Evolutionary conservation across 352 stramenopile species (phyloP).

Genomic region (Phytophthora ramorum): DNA sequence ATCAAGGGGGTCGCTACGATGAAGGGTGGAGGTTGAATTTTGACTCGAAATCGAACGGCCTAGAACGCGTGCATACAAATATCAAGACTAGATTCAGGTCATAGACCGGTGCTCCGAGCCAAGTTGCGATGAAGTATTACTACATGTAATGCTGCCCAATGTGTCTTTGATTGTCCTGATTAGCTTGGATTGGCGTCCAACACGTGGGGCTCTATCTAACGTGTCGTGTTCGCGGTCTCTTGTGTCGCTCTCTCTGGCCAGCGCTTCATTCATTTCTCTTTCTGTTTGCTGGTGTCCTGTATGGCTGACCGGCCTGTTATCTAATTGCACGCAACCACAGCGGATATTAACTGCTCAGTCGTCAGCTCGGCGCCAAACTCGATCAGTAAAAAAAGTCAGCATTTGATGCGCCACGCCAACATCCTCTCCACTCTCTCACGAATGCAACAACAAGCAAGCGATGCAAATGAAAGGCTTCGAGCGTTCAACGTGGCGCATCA

Average conservation of each 20-base stretch:
- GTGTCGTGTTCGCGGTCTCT: conserved; percentile 14
- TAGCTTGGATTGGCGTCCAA: conserved; percentile 19
- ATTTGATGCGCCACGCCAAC: conserved; percentile 17
- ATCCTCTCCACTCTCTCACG: neutral
- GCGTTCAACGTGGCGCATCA: conserved; percentile 1
- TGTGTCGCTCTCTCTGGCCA: conserved; percentile 1
- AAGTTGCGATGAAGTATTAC: too few relatives aligned
- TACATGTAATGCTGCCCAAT: conserved; percentile 1
- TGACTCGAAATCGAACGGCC: conserved; percentile 20
- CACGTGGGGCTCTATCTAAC: conserved; percentile 36
- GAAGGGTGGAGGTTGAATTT: conserved; percentile 38
- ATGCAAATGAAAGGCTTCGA: conserved; percentile 10
- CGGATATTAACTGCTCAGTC: conserved; percentile 84
- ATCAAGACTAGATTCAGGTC: conserved; percentile 24
- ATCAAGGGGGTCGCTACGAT: conserved; percentile 6
- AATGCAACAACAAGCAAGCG: conserved; percentile 1
- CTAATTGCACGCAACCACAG: conserved; percentile 55
- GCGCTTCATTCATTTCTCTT: conserved; percentile 13
- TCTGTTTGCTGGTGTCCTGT: conserved; percentile 27
- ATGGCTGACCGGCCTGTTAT: conserved; percentile 50
- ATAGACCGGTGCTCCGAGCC: too few relatives aligned
- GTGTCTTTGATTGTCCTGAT: conserved; percentile 21
- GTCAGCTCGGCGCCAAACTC: conserved; percentile 53
- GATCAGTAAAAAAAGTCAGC: conserved; percentile 4
- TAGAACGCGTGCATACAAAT: conserved; percentile 58